Evolutionary conservation across 2,329 filamentous ascomycete species (phyloP).

Genomic region (Nannizziopsis barbatae): DNA sequence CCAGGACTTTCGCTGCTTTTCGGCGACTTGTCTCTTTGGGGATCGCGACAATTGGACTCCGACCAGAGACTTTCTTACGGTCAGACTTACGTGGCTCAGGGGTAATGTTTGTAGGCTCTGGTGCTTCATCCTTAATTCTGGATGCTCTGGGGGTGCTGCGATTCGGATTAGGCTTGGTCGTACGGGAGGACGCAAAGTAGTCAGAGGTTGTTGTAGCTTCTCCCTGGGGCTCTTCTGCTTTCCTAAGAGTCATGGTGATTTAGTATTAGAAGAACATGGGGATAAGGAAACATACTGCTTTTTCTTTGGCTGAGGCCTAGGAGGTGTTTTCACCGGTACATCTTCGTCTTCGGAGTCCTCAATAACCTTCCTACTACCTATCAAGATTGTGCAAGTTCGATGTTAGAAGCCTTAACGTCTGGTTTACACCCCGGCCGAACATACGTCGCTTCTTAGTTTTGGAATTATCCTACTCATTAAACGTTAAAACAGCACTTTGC

Average conservation of each 20-base stretch:
- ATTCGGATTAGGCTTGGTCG: slow-evolving; percentile 38
- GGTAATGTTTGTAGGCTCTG: slow-evolving; percentile 21
- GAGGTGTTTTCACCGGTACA: slow-evolving; percentile 25
- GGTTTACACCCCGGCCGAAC: slow-evolving; percentile 7
- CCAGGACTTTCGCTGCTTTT: slow-evolving; percentile 34
- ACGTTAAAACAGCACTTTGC: neutral
- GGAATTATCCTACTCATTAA: slow-evolving; percentile 7
- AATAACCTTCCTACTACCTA: slow-evolving; percentile 54
- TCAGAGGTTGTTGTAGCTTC: slow-evolving; percentile 51
- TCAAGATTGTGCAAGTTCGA: no score
- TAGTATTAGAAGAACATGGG: neutral
- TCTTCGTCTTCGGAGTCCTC: slow-evolving; percentile 76
- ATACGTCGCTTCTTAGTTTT: slow-evolving; percentile 28
- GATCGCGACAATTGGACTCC: neutral
- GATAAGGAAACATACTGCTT: slow-evolving; percentile 37
- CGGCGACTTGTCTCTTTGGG: slow-evolving; percentile 14
- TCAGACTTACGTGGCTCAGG: slow-evolving; percentile 34
- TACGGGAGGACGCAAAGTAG: slow-evolving; percentile 51
- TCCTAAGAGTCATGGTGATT: slow-evolving; percentile 24
- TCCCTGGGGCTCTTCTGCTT: slow-evolving; percentile 41
- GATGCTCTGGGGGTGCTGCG: neutral
- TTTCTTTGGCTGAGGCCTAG: slow-evolving; percentile 32
- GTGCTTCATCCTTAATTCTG: slow-evolving; percentile 21
- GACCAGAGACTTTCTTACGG: slow-evolving; percentile 47
- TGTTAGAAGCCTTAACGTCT: neutral